Base-by-base conservation (phyloP, 352 stramenopile genomes). In the Halophytophthora polymorphica region DNA sequence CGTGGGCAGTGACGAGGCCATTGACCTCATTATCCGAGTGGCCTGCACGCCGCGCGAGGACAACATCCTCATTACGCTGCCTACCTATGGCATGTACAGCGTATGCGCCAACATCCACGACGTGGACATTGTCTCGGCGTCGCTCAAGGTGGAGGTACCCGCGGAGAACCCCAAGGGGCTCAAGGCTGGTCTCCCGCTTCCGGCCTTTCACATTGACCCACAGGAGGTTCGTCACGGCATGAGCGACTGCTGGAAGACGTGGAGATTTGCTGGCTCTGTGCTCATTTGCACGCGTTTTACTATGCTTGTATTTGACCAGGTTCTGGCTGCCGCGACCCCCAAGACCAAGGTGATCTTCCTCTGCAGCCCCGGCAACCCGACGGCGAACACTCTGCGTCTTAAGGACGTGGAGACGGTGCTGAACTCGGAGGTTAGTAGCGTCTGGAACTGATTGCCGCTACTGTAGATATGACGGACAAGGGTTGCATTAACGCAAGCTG, bases 41-140 rank as follows among this genome's bases (percentile, higher is more conserved):
- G 97, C 97, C 53, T 99, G 96, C 61, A 84, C 77, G 18, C 97
- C 96, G 31, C 88, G 90, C 22, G 64, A 92, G 29, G 88, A 96
- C 55, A 94, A 95, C 56, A 97, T 99, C 33, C 61, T 99, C 37
- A 98, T 97, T 58, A 98, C 96, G 18, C 95, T 96, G 6, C 96
- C 97, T 5, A 99, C 96, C 0, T 99, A 99, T 69, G 96, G 96
- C 46, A 99, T 99, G 97, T 99, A 99, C 77, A 97, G 97, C 55
- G 97, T 99, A 35, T 99, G 94, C 61, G 96, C 96, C 45, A 98
- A 98, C 66, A 96, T 98, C 42, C 98, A 99, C 72, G 96, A 99
- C 66, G 95, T 99, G 21, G 64, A 73, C 29, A 96, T 99, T 59
- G 80, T 98, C 39, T 82, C 64, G 1, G 92, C 96, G 58, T 94